Percentiles rank a stretch among this genome's conserved stretches.
Conservation (phyloP, 2,329 filamentous ascomycete genomes). For the Stromatinia cepivora region DNA sequence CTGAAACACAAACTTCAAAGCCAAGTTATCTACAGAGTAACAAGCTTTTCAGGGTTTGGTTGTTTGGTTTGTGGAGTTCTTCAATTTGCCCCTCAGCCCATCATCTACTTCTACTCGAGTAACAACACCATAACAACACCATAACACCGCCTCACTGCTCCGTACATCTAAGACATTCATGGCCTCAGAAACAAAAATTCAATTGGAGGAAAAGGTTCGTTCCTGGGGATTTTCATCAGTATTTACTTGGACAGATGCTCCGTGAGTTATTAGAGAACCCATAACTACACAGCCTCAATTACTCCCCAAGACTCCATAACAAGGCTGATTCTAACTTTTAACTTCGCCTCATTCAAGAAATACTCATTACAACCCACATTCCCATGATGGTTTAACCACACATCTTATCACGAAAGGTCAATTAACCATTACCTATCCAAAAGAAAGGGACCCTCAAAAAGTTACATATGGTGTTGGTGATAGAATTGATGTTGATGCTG, state of each 20-base stretch:
- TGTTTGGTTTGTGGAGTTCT: not conserved
- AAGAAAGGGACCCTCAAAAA: slow-evolving; percentile 55
- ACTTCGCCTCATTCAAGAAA: slow-evolving; percentile 49
- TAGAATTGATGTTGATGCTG: slow-evolving; percentile 65
- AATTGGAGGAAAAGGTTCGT: slow-evolving; percentile 61
- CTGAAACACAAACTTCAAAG: not conserved
- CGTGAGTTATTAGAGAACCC: slow-evolving; percentile 51
- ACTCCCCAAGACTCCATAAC: not conserved
- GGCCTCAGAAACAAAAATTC: slow-evolving; percentile 45
- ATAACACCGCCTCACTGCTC: not conserved
- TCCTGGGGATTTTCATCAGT: slow-evolving; percentile 70
- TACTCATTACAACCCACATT: slow-evolving; percentile 67
- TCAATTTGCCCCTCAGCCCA: not conserved
- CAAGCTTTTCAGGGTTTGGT: not conserved
- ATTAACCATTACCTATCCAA: slow-evolving; percentile 66
- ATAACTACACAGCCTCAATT: not conserved
- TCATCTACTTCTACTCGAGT: not conserved
- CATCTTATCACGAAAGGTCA: slow-evolving; percentile 67
- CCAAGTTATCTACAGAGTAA: not conserved
- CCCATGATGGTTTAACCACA: slow-evolving; percentile 63
- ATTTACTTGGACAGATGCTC: slow-evolving; percentile 70
- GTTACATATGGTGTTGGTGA: slow-evolving; percentile 60
- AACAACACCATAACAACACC: not conserved
- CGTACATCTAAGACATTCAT: slow-evolving; percentile 18
- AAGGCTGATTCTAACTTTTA: slow-evolving; percentile 20